A percentile compares a stretch with the other conserved stretches of the same genome.
Evolutionary conservation across 805 yeast species (phyloP).

Genomic region (Cyberlindnera nakhonratchasimensis): DNA sequence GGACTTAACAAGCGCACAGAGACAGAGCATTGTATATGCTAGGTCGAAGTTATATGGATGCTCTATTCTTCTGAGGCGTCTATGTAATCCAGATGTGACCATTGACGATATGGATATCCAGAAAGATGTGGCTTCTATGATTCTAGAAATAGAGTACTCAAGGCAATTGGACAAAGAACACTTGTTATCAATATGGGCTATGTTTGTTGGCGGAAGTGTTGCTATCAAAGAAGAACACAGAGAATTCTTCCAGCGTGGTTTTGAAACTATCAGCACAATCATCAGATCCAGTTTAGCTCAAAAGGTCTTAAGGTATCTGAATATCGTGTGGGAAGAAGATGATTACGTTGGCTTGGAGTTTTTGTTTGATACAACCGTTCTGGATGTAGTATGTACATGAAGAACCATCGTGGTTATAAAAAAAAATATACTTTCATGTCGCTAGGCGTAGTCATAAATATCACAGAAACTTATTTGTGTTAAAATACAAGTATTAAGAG

Average conservation of each 20-base stretch:
- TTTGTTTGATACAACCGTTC: constrained; percentile 26
- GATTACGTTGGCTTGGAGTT: constrained; percentile 24
- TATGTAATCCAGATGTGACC: constrained; percentile 12
- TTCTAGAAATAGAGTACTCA: constrained; percentile 14
- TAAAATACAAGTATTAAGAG: no score
- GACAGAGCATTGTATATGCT: constrained; percentile 18
- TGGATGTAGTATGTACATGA: constrained; percentile 23
- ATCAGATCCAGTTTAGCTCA: constrained; percentile 21
- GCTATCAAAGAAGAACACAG: constrained; percentile 15
- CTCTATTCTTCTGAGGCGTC: constrained; percentile 19
- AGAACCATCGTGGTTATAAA: no score
- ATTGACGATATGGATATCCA: constrained; percentile 15
- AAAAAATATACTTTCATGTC: no score
- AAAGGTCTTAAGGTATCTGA: constrained; percentile 25
- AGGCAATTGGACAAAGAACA: constrained; percentile 7
- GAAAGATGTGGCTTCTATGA: constrained; percentile 13
- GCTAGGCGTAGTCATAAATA: no score
- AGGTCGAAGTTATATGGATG: constrained; percentile 17
- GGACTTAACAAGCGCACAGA: constrained; percentile 10
- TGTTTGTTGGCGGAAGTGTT: constrained; percentile 26
- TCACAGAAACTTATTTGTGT: no score
- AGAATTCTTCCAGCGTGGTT: constrained; percentile 10
- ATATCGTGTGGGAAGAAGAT: constrained; percentile 25
- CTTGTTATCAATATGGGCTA: constrained; percentile 23
- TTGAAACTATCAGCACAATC: constrained; percentile 15